Conservation (phyloP, 1,139 yeast species). For the Yamadazyma triangularis region DNA sequence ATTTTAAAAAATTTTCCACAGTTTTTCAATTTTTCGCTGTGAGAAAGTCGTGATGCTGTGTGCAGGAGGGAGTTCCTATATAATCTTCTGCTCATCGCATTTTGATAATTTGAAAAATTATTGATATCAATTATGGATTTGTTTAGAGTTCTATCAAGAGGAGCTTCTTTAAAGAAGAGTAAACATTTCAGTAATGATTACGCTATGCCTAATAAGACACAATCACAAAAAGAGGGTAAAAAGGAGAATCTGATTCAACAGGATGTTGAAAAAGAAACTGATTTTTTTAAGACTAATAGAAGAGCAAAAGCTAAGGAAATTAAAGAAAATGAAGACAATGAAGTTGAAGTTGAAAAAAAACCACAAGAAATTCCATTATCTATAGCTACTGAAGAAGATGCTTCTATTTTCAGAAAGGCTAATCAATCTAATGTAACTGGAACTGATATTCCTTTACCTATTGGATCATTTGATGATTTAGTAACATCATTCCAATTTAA, state of each 20-base stretch:
- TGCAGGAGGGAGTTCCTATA: background rate
- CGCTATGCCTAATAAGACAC: conserved; percentile 31
- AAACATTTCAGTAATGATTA: conserved; percentile 42
- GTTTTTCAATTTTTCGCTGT: no score
- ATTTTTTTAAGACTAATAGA: conserved; percentile 26
- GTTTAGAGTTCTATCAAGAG: conserved; percentile 77
- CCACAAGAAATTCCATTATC: conserved; percentile 32
- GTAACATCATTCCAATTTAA: conserved; percentile 64
- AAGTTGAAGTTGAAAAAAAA: conserved; percentile 16
- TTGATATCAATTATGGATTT: conserved; percentile 62
- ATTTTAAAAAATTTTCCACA: no score
- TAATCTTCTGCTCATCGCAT: conserved; percentile 4
- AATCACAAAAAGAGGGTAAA: conserved; percentile 11
- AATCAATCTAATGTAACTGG: conserved; percentile 68
- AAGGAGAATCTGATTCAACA: conserved; percentile 12
- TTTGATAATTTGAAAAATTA: conserved; percentile 1
- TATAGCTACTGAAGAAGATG: conserved; percentile 54
- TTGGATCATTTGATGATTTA: conserved; percentile 83
- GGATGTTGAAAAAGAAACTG: conserved; percentile 14
- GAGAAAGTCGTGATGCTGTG: no score
- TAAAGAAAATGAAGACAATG: conserved; percentile 34
- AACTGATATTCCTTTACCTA: conserved; percentile 76
- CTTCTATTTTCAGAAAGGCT: conserved; percentile 48
- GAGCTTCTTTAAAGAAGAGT: conserved; percentile 69
- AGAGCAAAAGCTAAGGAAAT: conserved; percentile 43